These are phyloP conservation scores for Amanita phalloides DNA, from an alignment of 768 basidiomycete species.

Conservation along the genomic window DNA sequence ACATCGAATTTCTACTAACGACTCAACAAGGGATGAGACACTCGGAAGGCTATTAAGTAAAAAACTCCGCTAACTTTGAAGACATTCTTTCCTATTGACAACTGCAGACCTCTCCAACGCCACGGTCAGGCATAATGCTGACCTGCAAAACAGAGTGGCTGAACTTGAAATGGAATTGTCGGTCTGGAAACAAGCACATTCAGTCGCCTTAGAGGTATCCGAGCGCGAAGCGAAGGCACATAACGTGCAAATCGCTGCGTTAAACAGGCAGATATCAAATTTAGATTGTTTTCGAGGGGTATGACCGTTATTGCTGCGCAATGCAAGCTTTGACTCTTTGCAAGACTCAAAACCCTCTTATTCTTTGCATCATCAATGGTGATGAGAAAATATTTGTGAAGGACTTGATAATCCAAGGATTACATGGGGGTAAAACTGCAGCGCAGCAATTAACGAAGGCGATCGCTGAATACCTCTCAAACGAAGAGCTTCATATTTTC, in stretches of 20 bases:
- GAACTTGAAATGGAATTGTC: conserved; percentile 61
- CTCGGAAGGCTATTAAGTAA: conserved; percentile 51
- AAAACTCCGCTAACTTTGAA: conserved; percentile 4
- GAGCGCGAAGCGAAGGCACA: conserved; percentile 56
- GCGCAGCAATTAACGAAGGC: conserved; percentile 57
- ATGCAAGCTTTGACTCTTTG: background rate
- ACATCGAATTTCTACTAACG: conserved; percentile 8
- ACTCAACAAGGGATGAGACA: conserved; percentile 48
- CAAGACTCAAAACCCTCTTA: conserved; percentile 55
- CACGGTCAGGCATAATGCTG: conserved; percentile 52
- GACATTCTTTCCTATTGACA: conserved; percentile 3
- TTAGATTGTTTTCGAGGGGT: conserved; percentile 41
- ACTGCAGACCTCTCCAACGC: conserved; percentile 47
- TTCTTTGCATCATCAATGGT: conserved; percentile 68
- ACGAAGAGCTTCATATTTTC: conserved; percentile 48
- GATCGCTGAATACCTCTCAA: conserved; percentile 57
- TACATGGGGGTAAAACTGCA: conserved; percentile 52
- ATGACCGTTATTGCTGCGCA: background rate
- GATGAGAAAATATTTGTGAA: conserved; percentile 58
- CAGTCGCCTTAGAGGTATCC: conserved; percentile 47
- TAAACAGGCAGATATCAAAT: conserved; percentile 54
- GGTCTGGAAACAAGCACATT: conserved; percentile 65
- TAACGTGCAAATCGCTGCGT: conserved; percentile 54
- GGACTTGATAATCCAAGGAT: conserved; percentile 49
- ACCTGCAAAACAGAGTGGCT: conserved; percentile 52